These are phyloP conservation scores for Aspergillus affinis DNA, from an alignment of 495 filamentous ascomycete species.

Conservation along the genomic window DNA sequence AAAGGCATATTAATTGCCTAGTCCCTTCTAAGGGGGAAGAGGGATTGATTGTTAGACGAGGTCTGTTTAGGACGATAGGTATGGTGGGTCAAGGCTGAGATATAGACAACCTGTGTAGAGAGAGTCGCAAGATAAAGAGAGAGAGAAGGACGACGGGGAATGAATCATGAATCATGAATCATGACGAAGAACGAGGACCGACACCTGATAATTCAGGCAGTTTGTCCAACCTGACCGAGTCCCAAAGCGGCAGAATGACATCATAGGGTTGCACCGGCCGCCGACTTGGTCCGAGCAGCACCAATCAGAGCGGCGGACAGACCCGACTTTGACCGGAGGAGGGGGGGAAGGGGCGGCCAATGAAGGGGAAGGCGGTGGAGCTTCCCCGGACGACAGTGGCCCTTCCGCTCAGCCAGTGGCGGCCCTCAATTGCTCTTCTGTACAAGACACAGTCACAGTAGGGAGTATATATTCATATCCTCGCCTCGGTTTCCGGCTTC, in stretches of 20 bases:
- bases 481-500: neutral
- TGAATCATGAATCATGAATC: neutral
- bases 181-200: neutral
- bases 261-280: constrained; percentile 35
- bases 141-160: too few species aligned
- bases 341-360: neutral
- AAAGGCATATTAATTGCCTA: constrained; percentile 21
- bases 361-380: neutral
- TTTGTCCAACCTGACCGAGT: neutral
- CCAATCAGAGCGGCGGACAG: constrained; percentile 18
- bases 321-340: constrained; percentile 22
- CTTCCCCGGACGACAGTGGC: constrained; percentile 1
- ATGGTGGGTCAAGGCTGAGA: neutral
- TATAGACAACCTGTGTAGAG: neutral
- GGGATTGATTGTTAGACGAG: neutral
- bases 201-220: neutral
- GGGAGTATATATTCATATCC: neutral
- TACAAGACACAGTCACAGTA: too few species aligned
- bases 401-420: neutral
- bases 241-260: constrained; percentile 16
- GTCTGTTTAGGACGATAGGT: too few species aligned
- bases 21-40: neutral
- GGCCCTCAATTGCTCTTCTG: neutral
- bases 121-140: neutral
- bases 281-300: constrained; percentile 16